Evolutionary conservation across 2,329 filamentous ascomycete species (phyloP).

Genomic region (Hortaea werneckii): DNA sequence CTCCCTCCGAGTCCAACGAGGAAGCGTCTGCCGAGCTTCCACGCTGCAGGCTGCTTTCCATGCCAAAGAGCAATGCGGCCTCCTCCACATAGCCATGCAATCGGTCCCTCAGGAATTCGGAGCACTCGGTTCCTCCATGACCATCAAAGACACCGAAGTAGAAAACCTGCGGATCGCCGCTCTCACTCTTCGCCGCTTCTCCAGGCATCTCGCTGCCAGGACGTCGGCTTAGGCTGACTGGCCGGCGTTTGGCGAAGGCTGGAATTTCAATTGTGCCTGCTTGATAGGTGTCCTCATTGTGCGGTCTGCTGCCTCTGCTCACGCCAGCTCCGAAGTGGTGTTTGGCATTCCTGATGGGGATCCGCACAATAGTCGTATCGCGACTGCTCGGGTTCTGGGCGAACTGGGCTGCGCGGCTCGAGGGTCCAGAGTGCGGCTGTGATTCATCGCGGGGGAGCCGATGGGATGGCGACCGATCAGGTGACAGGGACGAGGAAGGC

Average conservation of each 20-base stretch:
- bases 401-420: constrained; percentile 19
- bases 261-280: constrained; percentile 89
- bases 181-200: constrained; percentile 57
- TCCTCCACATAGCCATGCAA: constrained; percentile 85
- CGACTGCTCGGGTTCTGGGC: constrained; percentile 39
- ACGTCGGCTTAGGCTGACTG: constrained; percentile 48
- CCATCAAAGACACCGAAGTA: constrained; percentile 97
- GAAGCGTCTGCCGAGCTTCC: constrained; percentile 23
- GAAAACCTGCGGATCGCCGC: constrained; percentile 89
- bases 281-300: constrained; percentile 92
- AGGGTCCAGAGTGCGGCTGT: constrained; percentile 56
- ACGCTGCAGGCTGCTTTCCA: constrained; percentile 60
- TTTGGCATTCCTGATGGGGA: constrained; percentile 85
- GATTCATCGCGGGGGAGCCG: constrained; percentile 80
- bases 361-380: constrained; percentile 87
- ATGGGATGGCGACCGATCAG: constrained; percentile 49
- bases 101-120: constrained; percentile 71
- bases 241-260: constrained; percentile 77
- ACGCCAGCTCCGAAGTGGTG: constrained; percentile 83
- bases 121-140: constrained; percentile 83
- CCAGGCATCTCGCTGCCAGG: constrained; percentile 14
- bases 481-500: constrained; percentile 83
- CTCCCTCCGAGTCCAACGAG: constrained; percentile 30
- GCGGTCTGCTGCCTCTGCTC: constrained; percentile 69
- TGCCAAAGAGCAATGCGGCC: constrained; percentile 62